These are phyloP conservation scores for Echria macrotheca DNA, from an alignment of 495 filamentous ascomycete species.

Conservation along the genomic window DNA sequence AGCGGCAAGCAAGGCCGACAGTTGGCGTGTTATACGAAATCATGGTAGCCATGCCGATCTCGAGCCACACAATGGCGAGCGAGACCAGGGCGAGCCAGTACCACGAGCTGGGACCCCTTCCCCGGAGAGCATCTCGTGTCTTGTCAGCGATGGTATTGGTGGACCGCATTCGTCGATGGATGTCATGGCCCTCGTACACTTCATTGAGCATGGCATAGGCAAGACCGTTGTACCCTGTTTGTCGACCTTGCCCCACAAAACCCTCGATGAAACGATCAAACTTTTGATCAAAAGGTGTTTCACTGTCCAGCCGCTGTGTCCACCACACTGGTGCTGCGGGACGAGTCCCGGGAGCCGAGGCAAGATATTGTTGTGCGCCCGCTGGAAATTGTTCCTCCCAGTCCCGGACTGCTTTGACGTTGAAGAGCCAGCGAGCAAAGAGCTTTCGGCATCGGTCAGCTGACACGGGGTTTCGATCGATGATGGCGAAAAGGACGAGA, in stretches of 20 bases:
- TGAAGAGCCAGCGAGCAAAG: conserved; percentile 14
- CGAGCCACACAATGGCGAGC: conserved; percentile 27
- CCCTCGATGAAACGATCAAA: conserved; percentile 3
- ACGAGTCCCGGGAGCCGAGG: too few relatives aligned
- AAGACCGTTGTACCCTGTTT: conserved; percentile 41
- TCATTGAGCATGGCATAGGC: conserved; percentile 41
- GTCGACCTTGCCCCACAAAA: conserved; percentile 45
- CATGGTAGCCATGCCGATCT: conserved; percentile 35
- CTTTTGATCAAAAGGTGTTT: neutral
- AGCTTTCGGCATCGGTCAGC: conserved; percentile 25
- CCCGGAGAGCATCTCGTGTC: neutral
- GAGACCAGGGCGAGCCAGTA: conserved; percentile 18
- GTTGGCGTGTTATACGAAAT: conserved; percentile 42
- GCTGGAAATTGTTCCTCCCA: too few relatives aligned
- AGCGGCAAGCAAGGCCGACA: conserved; percentile 47
- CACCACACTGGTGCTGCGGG: conserved; percentile 9
- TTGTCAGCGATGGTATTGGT: neutral
- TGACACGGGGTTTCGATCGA: conserved; percentile 44
- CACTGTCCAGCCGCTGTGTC: neutral
- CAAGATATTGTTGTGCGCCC: too few relatives aligned
- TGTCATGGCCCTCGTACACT: conserved; percentile 27
- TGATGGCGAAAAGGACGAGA: conserved; percentile 37
- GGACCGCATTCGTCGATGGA: neutral
- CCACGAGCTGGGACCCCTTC: conserved; percentile 9
- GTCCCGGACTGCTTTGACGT: conserved; percentile 7